Evolutionary conservation across 2,329 filamentous ascomycete species (phyloP).

Genomic region (Epichloe amarillans): DNA sequence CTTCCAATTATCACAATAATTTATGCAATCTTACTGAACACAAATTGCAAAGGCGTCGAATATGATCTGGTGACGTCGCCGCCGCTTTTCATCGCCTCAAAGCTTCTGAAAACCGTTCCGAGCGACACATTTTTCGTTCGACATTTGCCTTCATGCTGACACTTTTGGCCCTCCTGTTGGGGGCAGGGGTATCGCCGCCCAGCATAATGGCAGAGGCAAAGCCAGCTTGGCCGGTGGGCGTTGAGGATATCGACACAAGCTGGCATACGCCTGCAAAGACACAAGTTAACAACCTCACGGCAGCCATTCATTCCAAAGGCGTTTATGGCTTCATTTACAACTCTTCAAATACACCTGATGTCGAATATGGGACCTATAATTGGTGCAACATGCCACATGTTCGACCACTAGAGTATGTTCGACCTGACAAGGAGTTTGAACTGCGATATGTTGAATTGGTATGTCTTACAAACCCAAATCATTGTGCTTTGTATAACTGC

Average conservation of each 20-base stretch:
- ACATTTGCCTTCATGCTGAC: neutral
- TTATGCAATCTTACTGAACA: too few relatives aligned
- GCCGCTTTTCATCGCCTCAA: too few relatives aligned
- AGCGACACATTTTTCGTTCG: neutral
- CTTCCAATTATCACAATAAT: too few relatives aligned
- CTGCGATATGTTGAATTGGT: conserved; percentile 66
- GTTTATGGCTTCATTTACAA: conserved; percentile 66
- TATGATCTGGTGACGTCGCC: too few relatives aligned
- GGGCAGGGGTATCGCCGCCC: neutral
- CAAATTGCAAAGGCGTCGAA: too few relatives aligned
- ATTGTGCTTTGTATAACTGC: too few relatives aligned
- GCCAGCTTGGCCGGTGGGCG: neutral
- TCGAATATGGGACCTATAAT: conserved; percentile 54
- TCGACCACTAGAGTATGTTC: conserved; percentile 50
- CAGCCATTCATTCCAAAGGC: conserved; percentile 44
- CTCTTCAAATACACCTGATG: conserved; percentile 42
- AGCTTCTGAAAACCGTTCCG: too few relatives aligned
- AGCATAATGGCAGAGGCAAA: neutral
- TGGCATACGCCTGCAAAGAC: conserved; percentile 47
- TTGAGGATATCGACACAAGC: conserved; percentile 22
- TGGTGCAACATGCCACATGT: conserved; percentile 86
- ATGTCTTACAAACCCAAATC: conserved; percentile 13
- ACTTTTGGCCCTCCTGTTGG: neutral
- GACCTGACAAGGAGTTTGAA: conserved; percentile 39
- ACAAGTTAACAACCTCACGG: conserved; percentile 46